Conservation (phyloP, 2,329 filamentous ascomycete genomes). For the Aspergillus terreus region DNA sequence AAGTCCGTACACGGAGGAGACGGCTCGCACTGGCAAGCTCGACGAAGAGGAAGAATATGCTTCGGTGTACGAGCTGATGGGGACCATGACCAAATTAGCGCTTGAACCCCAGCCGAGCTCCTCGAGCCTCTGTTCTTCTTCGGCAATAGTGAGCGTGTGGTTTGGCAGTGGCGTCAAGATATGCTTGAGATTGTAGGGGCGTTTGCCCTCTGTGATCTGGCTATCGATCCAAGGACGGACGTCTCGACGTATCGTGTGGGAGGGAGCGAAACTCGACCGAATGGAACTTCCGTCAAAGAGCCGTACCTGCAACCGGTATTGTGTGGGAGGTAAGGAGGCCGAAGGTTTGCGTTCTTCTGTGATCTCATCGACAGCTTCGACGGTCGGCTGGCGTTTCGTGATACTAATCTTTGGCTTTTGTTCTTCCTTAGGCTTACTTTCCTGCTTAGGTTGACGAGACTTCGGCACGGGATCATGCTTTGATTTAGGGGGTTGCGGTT, state of each 20-base stretch:
- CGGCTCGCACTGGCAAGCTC: constrained; percentile 40
- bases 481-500: neutral
- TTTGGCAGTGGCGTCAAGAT: constrained; percentile 76
- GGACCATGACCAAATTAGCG: constrained; percentile 77
- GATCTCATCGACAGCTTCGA: constrained; percentile 7
- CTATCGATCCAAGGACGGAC: constrained; percentile 76
- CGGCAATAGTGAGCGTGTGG: constrained; percentile 66
- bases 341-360: constrained; percentile 10
- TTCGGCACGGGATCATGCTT: neutral
- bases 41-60: constrained; percentile 50
- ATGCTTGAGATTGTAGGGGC: constrained; percentile 79
- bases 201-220: constrained; percentile 52
- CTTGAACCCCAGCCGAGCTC: constrained; percentile 73
- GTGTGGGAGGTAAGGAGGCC: constrained; percentile 22
- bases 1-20: constrained; percentile 39
- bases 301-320: constrained; percentile 69
- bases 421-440: constrained; percentile 7
- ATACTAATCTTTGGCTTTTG: constrained; percentile 25
- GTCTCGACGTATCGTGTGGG: constrained; percentile 58
- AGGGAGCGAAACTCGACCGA: constrained; percentile 65
- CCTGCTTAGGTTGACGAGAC: neutral
- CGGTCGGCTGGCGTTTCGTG: constrained; percentile 5
- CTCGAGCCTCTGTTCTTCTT: constrained; percentile 66
- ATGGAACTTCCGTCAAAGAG: constrained; percentile 81
- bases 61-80: constrained; percentile 59